Conservation (phyloP, 1,139 yeast genomes). For the Candida sp. region DNA sequence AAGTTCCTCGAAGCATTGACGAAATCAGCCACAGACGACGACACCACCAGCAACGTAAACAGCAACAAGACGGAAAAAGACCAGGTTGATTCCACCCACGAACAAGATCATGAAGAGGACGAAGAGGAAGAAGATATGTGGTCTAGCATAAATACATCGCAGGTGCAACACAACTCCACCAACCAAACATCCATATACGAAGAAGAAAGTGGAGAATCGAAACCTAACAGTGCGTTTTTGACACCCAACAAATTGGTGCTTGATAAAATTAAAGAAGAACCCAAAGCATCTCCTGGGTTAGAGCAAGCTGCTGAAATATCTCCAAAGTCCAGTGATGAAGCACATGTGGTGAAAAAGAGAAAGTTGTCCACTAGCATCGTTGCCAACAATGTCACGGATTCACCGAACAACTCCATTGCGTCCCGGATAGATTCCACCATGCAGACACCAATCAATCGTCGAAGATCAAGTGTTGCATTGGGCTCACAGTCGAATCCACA, state of each 20-base stretch:
- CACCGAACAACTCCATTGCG: conserved; percentile 45
- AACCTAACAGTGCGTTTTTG: conserved; percentile 21
- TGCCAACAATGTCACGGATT: conserved; percentile 19
- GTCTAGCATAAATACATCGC: conserved; percentile 29
- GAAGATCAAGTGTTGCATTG: conserved; percentile 17
- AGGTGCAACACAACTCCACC: conserved; percentile 23
- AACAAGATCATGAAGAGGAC: neutral
- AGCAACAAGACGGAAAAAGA: neutral
- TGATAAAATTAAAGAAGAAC: conserved; percentile 5
- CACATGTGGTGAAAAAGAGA: conserved; percentile 9
- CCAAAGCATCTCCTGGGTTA: conserved; percentile 13
- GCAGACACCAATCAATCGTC: conserved; percentile 33
- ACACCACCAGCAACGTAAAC: neutral
- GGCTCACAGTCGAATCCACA: neutral
- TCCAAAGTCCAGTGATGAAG: conserved; percentile 1
- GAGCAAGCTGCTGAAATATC: conserved; percentile 7
- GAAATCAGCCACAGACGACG: conserved; percentile 1
- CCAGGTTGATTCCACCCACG: neutral
- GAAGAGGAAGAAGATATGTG: conserved; percentile 30
- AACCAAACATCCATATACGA: conserved; percentile 35
- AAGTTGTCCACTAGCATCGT: conserved; percentile 7
- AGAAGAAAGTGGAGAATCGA: conserved; percentile 15
- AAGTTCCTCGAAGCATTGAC: conserved; percentile 12
- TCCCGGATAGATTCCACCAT: conserved; percentile 39
- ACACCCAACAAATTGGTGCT: conserved; percentile 34